A percentile compares a stretch with the other conserved stretches of the same genome.
These are phyloP conservation scores for Rhizophagus prolifer DNA, from an alignment of 192 early-diverging fungal species.

Conservation along the genomic window DNA sequence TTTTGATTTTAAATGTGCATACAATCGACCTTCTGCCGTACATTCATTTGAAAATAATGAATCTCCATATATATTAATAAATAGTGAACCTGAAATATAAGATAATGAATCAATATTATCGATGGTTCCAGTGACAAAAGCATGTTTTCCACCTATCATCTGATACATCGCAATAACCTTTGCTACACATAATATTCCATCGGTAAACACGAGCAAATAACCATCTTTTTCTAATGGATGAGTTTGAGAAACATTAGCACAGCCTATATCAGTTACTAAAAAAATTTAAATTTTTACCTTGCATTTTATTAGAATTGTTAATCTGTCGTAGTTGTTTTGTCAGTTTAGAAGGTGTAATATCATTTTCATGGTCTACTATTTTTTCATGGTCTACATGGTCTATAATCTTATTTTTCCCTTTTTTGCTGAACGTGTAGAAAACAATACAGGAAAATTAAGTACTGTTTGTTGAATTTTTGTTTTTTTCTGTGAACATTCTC, in stretches of 20 bases:
- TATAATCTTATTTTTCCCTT: too few relatives aligned
- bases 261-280: conserved; percentile 3
- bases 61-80: conserved; percentile 4
- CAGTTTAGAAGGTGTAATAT: too few relatives aligned
- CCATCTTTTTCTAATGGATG: conserved; percentile 2
- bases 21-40: not conserved
- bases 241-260: not conserved
- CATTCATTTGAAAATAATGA: conserved; percentile 6
- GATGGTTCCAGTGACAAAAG: not conserved
- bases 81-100: conserved; percentile 8
- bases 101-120: conserved; percentile 5
- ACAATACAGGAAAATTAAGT: too few relatives aligned
- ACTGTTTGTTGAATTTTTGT: too few relatives aligned
- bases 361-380: too few relatives aligned
- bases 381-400: too few relatives aligned
- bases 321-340: too few relatives aligned
- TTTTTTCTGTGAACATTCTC: too few relatives aligned
- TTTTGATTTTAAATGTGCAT: not conserved
- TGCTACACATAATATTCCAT: not conserved
- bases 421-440: too few relatives aligned
- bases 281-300: not conserved
- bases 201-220: not conserved
- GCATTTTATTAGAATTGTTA: too few relatives aligned
- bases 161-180: conserved; percentile 2
- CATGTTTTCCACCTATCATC: not conserved